Percentiles rank a stretch among this genome's conserved stretches.
phyloP scores from a whole-genome alignment of 2,329 filamentous ascomycete genomes.

The Helotiales sp. region DNA sequence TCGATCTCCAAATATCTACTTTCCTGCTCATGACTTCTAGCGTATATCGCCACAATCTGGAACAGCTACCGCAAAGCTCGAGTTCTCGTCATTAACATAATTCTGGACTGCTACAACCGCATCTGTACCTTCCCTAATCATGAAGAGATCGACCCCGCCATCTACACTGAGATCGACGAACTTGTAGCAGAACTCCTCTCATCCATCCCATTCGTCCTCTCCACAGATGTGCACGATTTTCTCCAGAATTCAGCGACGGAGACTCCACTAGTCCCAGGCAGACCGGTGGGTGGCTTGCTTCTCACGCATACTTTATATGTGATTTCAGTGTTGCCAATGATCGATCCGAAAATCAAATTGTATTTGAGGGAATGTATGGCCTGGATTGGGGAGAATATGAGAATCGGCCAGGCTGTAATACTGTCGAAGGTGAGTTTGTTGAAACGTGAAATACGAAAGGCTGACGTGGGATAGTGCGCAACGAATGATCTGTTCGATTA shows the following conservation, averaged over 20 bases:
- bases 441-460: no score
- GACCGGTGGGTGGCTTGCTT: constrained; percentile 37
- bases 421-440: constrained; percentile 32
- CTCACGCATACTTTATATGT: constrained; percentile 39
- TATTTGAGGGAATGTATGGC: constrained; percentile 34
- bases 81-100: constrained; percentile 1
- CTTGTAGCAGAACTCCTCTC: neutral
- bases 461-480: neutral
- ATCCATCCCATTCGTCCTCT: constrained; percentile 4
- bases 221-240: neutral
- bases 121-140: constrained; percentile 9
- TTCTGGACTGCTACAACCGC: constrained; percentile 3
- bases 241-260: neutral
- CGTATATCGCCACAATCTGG: constrained; percentile 6
- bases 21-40: neutral
- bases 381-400: constrained; percentile 41
- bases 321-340: constrained; percentile 27
- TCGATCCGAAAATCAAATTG: constrained; percentile 20
- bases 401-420: constrained; percentile 38
- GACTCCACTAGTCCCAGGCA: constrained; percentile 22
- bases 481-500: constrained; percentile 5
- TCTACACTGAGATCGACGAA: neutral
- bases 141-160: neutral
- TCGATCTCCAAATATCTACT: neutral
- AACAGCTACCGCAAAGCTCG: constrained; percentile 9